Evolutionary conservation across 192 early-diverging fungal genomes (phyloP).

Genomic region (Podila verticillata): DNA sequence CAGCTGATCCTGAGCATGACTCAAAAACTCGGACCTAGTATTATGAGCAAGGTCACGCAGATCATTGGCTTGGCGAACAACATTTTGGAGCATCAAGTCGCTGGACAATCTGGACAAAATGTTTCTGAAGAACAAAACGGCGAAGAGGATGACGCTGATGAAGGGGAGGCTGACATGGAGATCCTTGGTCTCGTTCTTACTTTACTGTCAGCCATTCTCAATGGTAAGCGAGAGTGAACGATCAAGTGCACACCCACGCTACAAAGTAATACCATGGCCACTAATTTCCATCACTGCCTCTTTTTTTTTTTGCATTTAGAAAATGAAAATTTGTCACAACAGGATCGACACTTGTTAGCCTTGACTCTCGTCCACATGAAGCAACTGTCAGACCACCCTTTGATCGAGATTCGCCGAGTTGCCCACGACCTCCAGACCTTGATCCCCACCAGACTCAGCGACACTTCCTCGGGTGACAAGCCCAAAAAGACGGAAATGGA

Average conservation of each 20-base stretch:
- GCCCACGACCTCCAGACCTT: constrained; percentile 57
- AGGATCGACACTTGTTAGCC: constrained; percentile 53
- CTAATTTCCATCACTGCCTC: background rate
- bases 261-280: background rate
- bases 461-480: constrained; percentile 4
- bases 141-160: constrained; percentile 38
- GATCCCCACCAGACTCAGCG: constrained; percentile 51
- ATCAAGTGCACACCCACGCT: background rate
- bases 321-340: constrained; percentile 53
- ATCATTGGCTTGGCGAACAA: constrained; percentile 77
- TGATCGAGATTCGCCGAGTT: constrained; percentile 54
- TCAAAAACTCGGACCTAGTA: constrained; percentile 75
- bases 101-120: background rate
- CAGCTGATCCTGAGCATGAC: constrained; percentile 73
- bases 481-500: constrained; percentile 29
- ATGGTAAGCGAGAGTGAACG: constrained; percentile 54
- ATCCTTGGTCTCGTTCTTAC: constrained; percentile 67
- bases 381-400: constrained; percentile 44
- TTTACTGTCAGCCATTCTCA: constrained; percentile 70
- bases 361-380: constrained; percentile 51
- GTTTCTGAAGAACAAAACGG: background rate
- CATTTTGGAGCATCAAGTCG: constrained; percentile 62
- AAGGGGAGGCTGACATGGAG: constrained; percentile 62
- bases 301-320: constrained; percentile 35
- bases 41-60: constrained; percentile 78